Evolutionary conservation across 495 filamentous ascomycete genomes (phyloP).

Genomic region (Podospora conica): DNA sequence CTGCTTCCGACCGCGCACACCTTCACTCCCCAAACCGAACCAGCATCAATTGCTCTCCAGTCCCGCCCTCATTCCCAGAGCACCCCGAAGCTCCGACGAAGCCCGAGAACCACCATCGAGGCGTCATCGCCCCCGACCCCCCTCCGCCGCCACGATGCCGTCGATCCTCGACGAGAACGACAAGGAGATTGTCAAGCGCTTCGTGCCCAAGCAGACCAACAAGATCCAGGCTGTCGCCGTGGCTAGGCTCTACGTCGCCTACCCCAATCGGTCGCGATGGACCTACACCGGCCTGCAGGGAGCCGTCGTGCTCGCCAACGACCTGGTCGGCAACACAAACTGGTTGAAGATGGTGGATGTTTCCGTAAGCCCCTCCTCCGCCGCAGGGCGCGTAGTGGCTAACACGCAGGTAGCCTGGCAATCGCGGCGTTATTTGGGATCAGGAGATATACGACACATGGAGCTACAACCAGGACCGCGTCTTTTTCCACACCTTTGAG

Average conservation of each 20-base stretch:
- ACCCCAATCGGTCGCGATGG: constrained; percentile 84
- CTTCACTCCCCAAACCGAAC: not conserved
- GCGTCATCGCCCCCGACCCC: constrained; percentile 1
- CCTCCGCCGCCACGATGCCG: constrained; percentile 55
- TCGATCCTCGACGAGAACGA: constrained; percentile 85
- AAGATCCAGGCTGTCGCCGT: constrained; percentile 94
- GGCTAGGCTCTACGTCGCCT: constrained; percentile 87
- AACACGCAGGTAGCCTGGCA: constrained; percentile 53
- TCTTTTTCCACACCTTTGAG: constrained; percentile 96
- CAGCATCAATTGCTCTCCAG: constrained; percentile 4
- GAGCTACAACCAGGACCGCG: constrained; percentile 89
- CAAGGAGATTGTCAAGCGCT: constrained; percentile 86
- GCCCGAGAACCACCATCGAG: constrained; percentile 5
- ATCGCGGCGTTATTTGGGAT: constrained; percentile 93
- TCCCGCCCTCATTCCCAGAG: constrained; percentile 2
- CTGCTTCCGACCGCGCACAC: constrained; percentile 1
- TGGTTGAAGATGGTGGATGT: constrained; percentile 98
- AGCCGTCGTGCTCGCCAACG: constrained; percentile 87
- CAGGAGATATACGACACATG: constrained; percentile 96
- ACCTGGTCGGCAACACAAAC: constrained; percentile 88
- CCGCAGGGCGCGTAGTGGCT: constrained; percentile 1
- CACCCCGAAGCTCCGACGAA: constrained; percentile 4
- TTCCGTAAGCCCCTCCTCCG: constrained; percentile 57
- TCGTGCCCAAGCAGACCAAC: constrained; percentile 85
- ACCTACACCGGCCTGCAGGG: constrained; percentile 91